These are phyloP conservation scores for Cephalotrichum gorgonifer DNA, from an alignment of 2,329 filamentous ascomycete genomes.

Conservation along the genomic window DNA sequence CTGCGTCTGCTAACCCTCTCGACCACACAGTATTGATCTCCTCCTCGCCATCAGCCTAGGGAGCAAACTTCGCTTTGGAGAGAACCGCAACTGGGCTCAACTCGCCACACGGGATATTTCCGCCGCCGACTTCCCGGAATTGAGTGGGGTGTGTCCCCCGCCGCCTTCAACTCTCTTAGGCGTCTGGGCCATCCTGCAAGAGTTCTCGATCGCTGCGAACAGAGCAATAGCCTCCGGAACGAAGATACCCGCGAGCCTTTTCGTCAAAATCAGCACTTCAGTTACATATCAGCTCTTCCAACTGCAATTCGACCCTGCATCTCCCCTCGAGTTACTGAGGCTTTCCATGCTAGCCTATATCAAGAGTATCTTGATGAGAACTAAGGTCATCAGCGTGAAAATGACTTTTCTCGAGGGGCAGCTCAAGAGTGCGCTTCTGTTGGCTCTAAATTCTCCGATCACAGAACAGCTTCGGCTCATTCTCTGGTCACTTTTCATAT, in stretches of 20 bases:
- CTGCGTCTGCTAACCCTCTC: not conserved
- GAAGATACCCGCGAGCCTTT: conserved; percentile 11
- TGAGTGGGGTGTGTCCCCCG: not conserved
- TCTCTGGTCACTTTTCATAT: not conserved
- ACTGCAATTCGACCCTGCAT: conserved; percentile 9
- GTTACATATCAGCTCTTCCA: conserved; percentile 13
- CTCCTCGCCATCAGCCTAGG: conserved; percentile 7
- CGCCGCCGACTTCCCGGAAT: not conserved
- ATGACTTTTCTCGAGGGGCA: not conserved
- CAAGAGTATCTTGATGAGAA: conserved; percentile 11
- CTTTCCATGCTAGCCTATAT: conserved; percentile 15
- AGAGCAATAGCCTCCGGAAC: conserved; percentile 10
- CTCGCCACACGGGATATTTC: conserved; percentile 1
- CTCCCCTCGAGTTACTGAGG: conserved; percentile 8
- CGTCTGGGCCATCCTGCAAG: conserved; percentile 13
- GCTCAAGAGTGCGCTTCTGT: not conserved
- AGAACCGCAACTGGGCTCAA: conserved; percentile 8
- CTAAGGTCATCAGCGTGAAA: conserved; percentile 7
- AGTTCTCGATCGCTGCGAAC: conserved; percentile 14
- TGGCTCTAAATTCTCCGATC: not conserved
- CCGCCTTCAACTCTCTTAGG: conserved; percentile 11
- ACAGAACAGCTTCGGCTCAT: not conserved
- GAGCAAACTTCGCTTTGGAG: conserved; percentile 2
- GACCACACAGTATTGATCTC: conserved; percentile 1
- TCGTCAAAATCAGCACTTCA: conserved; percentile 11